A percentile compares a stretch with the other conserved stretches of the same genome.
Conservation (phyloP, 768 basidiomycete genomes). For the Hygrophoropsis aurantiaca region DNA sequence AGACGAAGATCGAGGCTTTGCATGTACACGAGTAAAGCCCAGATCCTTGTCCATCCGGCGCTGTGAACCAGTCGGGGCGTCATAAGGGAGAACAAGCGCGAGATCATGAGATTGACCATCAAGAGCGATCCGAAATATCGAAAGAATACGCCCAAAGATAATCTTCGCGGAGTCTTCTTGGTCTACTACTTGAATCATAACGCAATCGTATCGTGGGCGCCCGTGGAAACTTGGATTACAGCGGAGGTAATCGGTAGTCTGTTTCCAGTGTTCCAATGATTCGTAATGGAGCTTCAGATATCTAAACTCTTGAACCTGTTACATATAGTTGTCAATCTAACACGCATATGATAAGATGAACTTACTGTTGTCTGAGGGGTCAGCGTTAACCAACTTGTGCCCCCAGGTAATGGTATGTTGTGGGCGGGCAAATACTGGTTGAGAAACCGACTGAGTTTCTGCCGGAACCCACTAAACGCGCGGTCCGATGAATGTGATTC, state of each 20-base stretch:
- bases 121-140: constrained; percentile 16
- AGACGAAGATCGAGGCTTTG: neutral
- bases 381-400: neutral
- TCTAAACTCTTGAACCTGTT: constrained; percentile 28
- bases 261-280: constrained; percentile 26
- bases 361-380: neutral
- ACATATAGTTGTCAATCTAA: no score
- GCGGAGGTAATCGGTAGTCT: constrained; percentile 23
- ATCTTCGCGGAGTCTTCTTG: neutral
- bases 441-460: neutral
- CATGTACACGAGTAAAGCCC: constrained; percentile 15
- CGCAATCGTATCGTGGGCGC: constrained; percentile 25
- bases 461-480: neutral
- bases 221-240: constrained; percentile 30
- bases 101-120: constrained; percentile 7
- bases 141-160: constrained; percentile 7
- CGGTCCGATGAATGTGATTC: neutral
- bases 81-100: constrained; percentile 19
- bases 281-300: constrained; percentile 26
- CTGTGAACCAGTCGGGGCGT: constrained; percentile 10
- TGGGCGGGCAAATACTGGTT: constrained; percentile 1
- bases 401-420: neutral
- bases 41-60: no score
- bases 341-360: no score
- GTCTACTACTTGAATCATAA: constrained; percentile 26